Base-by-base conservation (phyloP, 345 rosid species). In the Pistacia atlantica region DNA sequence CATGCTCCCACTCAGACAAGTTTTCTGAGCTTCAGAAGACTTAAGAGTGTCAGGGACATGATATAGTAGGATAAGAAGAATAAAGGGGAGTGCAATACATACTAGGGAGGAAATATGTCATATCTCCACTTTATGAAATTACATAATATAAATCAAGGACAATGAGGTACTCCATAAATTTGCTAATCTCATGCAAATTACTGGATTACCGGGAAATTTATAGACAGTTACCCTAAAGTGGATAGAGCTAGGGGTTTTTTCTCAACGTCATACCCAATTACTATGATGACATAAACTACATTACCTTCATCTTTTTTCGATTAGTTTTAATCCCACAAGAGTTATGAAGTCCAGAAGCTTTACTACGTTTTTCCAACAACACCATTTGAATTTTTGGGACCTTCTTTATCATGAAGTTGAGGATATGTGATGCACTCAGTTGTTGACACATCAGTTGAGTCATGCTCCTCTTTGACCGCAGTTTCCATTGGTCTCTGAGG, bases 251-350 rank as follows among this genome's bases (percentile, higher is more conserved):
- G 16, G 48, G 10, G 46, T 52, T 48, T 49, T 60, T 51, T 54
- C 45, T 20, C 35, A 31, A 51, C 51, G 18, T 12, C 35, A 52
- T 33, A 61, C 55, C 38, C 63, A 35, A 25, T 10, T 59, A 18
- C 17, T 5, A 61, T 10, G 10, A 48, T 18, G 52, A 12, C 10
- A 10, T 57, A 61, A 65, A 28, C 77, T 59, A 22, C 72, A 65
- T 77, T 67, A 79, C 94, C 89, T 85, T 88, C 78, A 88, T 83
- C 86, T 93, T 96, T 84, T 92, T 96, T 68, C 91, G 77, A 67
- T 59, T 91, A 62, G 78, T 72, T 87, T 79, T 89, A 62, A 80
- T 90, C 71, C 81, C 77, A 14, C 71, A 51, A 20, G 92, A 75
- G 71, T 77, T 85, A 20, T 76, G 82, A 85, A 33, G 80, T 71